Percentiles rank a stretch among this genome's conserved stretches.
Evolutionary conservation across 495 filamentous ascomycete species (phyloP).

Genomic region (Podospora sp.): DNA sequence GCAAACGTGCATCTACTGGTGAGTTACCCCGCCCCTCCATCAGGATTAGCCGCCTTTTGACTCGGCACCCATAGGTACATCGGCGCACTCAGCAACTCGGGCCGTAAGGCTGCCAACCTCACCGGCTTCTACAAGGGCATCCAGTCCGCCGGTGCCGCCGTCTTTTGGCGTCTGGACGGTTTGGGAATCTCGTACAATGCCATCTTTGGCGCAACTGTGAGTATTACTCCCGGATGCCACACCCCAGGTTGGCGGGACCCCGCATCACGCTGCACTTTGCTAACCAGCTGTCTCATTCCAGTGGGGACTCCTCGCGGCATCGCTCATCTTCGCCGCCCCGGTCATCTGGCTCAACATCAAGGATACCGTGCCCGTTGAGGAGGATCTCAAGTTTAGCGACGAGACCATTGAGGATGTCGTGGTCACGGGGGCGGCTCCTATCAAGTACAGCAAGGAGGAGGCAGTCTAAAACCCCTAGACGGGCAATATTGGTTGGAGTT

Average conservation of each 20-base stretch:
- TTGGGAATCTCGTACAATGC: conserved; percentile 63
- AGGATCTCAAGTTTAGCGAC: conserved; percentile 81
- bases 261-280: neutral
- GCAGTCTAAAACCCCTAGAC: neutral
- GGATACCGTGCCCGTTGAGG: conserved; percentile 69
- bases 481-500: neutral
- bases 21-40: conserved; percentile 33
- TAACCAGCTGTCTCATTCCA: conserved; percentile 24
- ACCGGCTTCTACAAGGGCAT: conserved; percentile 96
- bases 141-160: conserved; percentile 89
- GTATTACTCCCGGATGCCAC: conserved; percentile 19
- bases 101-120: conserved; percentile 88
- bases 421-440: neutral
- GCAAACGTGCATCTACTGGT: conserved; percentile 89
- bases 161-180: conserved; percentile 80
- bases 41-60: neutral
- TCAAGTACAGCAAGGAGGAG: conserved; percentile 11
- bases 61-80: conserved; percentile 65
- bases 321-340: conserved; percentile 73
- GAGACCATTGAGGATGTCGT: conserved; percentile 72
- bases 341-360: conserved; percentile 79
- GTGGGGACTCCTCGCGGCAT: conserved; percentile 73
- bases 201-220: conserved; percentile 56
- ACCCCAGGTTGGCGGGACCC: neutral
- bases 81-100: conserved; percentile 88